Evolutionary conservation across 495 filamentous ascomycete genomes (phyloP).

Genomic region (Hypoxylon crocopeplum): DNA sequence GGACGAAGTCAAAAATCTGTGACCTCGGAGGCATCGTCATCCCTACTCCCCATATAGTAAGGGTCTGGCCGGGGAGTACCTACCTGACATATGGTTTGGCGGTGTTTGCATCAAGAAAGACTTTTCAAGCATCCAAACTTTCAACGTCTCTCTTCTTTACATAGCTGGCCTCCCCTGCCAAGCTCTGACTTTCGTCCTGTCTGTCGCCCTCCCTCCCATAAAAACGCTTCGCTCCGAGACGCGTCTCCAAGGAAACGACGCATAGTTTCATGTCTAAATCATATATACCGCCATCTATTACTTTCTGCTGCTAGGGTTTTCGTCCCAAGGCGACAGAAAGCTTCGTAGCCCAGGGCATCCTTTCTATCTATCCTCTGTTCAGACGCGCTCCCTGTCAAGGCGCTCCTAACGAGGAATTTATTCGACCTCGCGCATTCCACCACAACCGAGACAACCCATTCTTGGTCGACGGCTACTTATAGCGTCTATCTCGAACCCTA

Average conservation of each 20-base stretch:
- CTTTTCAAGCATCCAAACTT: conserved; percentile 29
- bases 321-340: conserved; percentile 22
- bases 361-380: conserved; percentile 16
- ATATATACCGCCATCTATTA: conserved; percentile 25
- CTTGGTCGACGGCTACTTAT: conserved; percentile 9
- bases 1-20: conserved; percentile 38
- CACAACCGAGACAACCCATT: conserved; percentile 6
- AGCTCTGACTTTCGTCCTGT: conserved; percentile 5
- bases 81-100: conserved; percentile 28
- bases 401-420: conserved; percentile 17
- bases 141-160: conserved; percentile 26
- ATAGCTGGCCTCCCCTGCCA: conserved; percentile 13
- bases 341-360: conserved; percentile 23
- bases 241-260: conserved; percentile 15
- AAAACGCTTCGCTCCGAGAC: conserved; percentile 21
- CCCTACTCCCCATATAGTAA: conserved; percentile 30
- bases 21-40: conserved; percentile 36
- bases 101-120: conserved; percentile 36
- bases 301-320: conserved; percentile 25
- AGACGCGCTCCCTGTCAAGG: conserved; percentile 9
- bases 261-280: conserved; percentile 30
- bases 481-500: conserved; percentile 8
- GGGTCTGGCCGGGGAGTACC: conserved; percentile 19
- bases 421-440: conserved; percentile 16
- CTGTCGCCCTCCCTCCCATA: conserved; percentile 9